Evolutionary conservation across 805 yeast species (phyloP), one percentile per base, ranked within the genome.

Genomic region (Suhomyces sp.): DNA sequence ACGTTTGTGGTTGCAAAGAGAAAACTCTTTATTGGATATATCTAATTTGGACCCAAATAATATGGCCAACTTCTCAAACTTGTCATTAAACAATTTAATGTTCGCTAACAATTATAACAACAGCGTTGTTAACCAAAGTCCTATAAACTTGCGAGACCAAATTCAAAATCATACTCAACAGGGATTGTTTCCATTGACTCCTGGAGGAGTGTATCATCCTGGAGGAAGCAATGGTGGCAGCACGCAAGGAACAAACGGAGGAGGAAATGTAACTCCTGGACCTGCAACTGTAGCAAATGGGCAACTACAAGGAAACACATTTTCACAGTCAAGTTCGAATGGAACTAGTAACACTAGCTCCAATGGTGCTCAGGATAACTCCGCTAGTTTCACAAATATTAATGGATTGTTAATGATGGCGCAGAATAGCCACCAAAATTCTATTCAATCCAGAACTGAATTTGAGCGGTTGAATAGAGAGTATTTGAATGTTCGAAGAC

Each of bases 1-100:
- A 52, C 74, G 81, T 43, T 69, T 88, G 33, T 86, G 95, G 95
- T 63, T 87, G 21, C 95, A 84, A 55, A 68, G 91, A 44, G 91
- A 84, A 46, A 81, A 77, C 48, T 78, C 86, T 2, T 63, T 83
- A 26, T 63, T 81, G 61, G 90, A 82, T 53, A 58, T 80, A 34
- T 64, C 62, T 3, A 51, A 53, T 21, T 22, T 51, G 31, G 71
- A 65, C 40, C 40, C 59, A 8, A 45, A 44, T 25, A 55, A 54
- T 22, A 39, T 57, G 27, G 50, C 59, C 14, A 67, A 65, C 42
- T 56, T 68, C 19, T 68, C 73, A 13, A 63, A 56, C 31, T 42
- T 67, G 27, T 64, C 72, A 22, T 51, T 62, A 36, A 63, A 55
- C 47, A 65, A 63, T 40, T 43, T 63, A 34, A 60, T 66, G 70